Evolutionary conservation across 148 eudicot species (phyloP).

Genomic region (Chenopodium suecicum): DNA sequence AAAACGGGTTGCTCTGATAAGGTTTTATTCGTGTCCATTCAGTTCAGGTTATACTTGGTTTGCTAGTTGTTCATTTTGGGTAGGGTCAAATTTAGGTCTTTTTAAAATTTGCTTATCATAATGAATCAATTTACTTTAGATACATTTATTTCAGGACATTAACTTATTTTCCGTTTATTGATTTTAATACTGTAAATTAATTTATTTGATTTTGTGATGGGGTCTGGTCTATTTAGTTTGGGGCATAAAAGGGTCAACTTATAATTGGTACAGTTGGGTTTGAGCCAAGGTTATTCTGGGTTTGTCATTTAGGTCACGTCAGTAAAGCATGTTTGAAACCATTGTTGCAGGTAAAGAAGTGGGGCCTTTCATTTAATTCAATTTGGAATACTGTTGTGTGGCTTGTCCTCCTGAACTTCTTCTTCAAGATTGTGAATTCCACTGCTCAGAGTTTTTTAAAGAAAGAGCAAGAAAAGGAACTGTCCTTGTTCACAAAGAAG

Average conservation of each 20-base stretch:
- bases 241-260: neutral
- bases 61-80: too few relatives aligned
- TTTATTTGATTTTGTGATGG: too few relatives aligned
- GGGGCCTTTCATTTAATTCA: constrained; percentile 69
- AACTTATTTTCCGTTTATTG: too few relatives aligned
- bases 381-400: constrained; percentile 81
- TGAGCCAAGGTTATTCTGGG: neutral
- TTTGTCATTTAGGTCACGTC: neutral
- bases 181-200: too few relatives aligned
- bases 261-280: neutral
- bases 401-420: constrained; percentile 70
- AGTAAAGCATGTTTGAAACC: neutral
- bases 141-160: neutral
- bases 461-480: constrained; percentile 62
- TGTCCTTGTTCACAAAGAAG: constrained; percentile 39
- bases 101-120: too few relatives aligned
- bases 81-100: neutral
- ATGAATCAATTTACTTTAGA: too few relatives aligned
- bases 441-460: constrained; percentile 69
- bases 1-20: neutral
- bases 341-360: constrained; percentile 45
- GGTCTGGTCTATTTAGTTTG: neutral
- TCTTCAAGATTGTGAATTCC: constrained; percentile 62
- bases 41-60: neutral
- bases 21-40: neutral